Evolutionary conservation across 441 rosid species (phyloP), one percentile per base, ranked within the genome.

Genomic region (Euphorbia schlechtendalii): DNA sequence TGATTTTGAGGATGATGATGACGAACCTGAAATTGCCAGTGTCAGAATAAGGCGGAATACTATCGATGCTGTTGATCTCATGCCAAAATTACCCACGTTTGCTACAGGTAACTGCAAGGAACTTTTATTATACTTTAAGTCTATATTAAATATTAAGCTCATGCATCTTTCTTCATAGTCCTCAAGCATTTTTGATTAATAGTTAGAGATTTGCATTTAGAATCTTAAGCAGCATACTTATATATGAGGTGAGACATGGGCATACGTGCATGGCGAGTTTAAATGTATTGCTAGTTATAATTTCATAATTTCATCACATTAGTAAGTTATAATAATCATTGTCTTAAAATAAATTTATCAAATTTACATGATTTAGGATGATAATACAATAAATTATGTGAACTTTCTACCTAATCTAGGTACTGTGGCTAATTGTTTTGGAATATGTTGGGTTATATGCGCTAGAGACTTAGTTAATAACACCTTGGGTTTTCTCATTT

Each of bases 1-100:
- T 41, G 98, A 89, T 82, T 90, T 90, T 80, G 98, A 90, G 72
- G 92, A 85, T 28, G 97, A 88, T 21, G 72, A 68, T 63, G 88
- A 79, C 70, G 89, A 85, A 54, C 46, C 28, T 36, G 94, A 82
- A 76, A 81, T 86, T 74, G 72, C 71, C 68, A 85, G 85, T 78
- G 71, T 79, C 70, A 84, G 89, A 76, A 74, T 83, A 60, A 84
- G 98, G 72, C 85, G 93, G 40, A 82, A 78, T 60, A 83, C 71
- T 67, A 84, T 73, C 78, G 96, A 82, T 75, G 90, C 82, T 49
- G 80, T 84, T 62, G 98, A 87, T 73, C 81, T 94, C 68, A 78
- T 82, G 56, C 85, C 87, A 61, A 84, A 76, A 77, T 74, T 94
- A 75, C 96, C 99, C 32, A 57, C 86, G 65, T 91, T 94, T 76